Base-by-base conservation (phyloP, 2,329 filamentous ascomycete genomes). In the Colletotrichum cereale region DNA sequence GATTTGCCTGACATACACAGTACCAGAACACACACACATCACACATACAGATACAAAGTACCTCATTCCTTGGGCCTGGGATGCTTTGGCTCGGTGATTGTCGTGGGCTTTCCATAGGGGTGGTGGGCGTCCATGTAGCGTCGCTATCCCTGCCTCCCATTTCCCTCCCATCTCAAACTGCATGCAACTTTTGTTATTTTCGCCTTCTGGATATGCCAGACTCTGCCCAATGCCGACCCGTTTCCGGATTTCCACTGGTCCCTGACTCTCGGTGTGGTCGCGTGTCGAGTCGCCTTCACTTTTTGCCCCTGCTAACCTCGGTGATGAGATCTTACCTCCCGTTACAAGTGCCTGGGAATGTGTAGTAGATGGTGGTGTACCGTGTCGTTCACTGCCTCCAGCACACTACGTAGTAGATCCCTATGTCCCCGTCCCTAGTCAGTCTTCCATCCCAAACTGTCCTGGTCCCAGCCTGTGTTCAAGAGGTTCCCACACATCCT, bases 31-130 rank as follows among this genome's bases (percentile, higher is more conserved):
- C 11, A 44, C 21, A 2, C 5, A 18, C 5, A 44, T 21, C 42
- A 40, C 38, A 40, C 38, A 42, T 16, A 42, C 40, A 42, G 14
- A 42, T 5, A 42, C 6, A 38, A 38, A 38, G 36, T 10, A 18
- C 40, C 40, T 42, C 18, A 18, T 26, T 31, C 38, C 56, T n/a
- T 11, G 16, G 56, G 31, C 36, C 36, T 56, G 50, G 38, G 50
- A 38, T 65, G 50, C 24, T 34, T 65, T 44, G 36, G 62, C 62
- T 70, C 55, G 48, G 62, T 66, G 62, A 66, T 70, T 70, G 63
- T 66, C 3, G 62, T 26, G 16, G 36, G 16, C 40, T 66, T 61
- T 18, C 18, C 62, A 67, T 44, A 16, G 50, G 18, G 42, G 36
- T 52, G n/a, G 21, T 42, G 42, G 64, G 67, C 29, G 57, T 71